phyloP scores from a whole-genome alignment of 225 moss, liverwort and hornwort species.

The Polytrichum formosum region DNA sequence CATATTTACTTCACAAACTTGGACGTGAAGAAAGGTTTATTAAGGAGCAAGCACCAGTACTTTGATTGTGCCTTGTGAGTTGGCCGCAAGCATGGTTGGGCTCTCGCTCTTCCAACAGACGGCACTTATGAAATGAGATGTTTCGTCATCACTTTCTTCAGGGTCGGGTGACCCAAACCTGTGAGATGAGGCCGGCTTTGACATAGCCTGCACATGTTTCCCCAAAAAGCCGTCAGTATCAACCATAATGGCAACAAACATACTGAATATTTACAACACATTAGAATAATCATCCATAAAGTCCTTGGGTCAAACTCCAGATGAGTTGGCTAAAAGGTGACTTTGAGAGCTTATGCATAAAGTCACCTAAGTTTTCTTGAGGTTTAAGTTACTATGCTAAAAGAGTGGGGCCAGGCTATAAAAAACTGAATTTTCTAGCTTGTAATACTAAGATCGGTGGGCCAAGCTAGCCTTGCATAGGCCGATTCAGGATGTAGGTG shows the following conservation, averaged over 20 bases:
- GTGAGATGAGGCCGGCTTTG: conserved; percentile 83
- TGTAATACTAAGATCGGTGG: no score
- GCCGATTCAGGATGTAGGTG: no score
- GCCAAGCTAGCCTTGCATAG: no score
- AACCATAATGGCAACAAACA: not conserved
- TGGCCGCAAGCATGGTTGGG: conserved; percentile 96
- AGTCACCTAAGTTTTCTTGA: no score
- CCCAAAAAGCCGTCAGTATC: not conserved
- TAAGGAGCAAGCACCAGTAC: conserved; percentile 89
- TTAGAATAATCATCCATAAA: not conserved
- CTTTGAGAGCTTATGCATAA: no score
- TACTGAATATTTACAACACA: not conserved
- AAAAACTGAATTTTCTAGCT: no score
- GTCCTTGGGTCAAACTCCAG: no score
- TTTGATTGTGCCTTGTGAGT: conserved; percentile 96
- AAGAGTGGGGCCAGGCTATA: no score
- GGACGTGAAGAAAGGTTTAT: conserved; percentile 14
- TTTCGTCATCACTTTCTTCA: conserved; percentile 84
- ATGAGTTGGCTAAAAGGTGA: no score
- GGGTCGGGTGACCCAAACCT: conserved; percentile 81
- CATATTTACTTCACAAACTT: conserved; percentile 17
- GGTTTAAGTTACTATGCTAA: no score
- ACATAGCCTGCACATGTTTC: conserved; percentile 67
- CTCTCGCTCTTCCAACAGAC: conserved; percentile 99
- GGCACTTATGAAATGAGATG: conserved; percentile 87